These are phyloP conservation scores for Wallacemonas sp. DNA, from an alignment of 208 protist genomes.

Conservation along the genomic window DNA sequence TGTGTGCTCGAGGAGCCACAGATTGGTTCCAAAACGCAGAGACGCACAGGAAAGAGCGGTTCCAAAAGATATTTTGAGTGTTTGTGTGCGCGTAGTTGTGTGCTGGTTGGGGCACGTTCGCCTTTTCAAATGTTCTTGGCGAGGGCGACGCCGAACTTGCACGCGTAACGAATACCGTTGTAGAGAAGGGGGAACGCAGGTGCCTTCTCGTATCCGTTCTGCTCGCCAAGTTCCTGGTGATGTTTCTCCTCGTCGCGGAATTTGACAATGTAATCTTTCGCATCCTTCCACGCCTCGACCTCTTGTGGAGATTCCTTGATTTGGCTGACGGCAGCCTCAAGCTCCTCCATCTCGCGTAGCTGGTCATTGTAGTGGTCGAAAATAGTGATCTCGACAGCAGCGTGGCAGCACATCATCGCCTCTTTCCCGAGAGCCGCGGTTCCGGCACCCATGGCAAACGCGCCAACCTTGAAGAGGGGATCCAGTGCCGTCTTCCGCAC, in stretches of 20 bases:
- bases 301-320: slow-evolving; percentile 35
- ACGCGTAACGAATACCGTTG: slow-evolving; percentile 77
- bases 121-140: slow-evolving; percentile 59
- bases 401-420: slow-evolving; percentile 90
- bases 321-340: slow-evolving; percentile 35
- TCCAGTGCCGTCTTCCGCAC: slow-evolving; percentile 67
- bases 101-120: too few species aligned
- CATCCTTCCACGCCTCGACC: slow-evolving; percentile 51
- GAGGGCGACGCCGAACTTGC: slow-evolving; percentile 66
- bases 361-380: slow-evolving; percentile 90
- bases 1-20: too few species aligned
- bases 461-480: slow-evolving; percentile 71
- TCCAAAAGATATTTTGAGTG: too few species aligned
- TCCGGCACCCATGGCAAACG: slow-evolving; percentile 69
- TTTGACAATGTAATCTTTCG: slow-evolving; percentile 75
- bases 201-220: slow-evolving; percentile 73
- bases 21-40: too few species aligned
- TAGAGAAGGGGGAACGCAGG: slow-evolving; percentile 78
- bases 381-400: slow-evolving; percentile 85
- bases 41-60: too few species aligned
- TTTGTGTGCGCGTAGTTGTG: too few species aligned
- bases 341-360: slow-evolving; percentile 68
- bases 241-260: slow-evolving; percentile 88
- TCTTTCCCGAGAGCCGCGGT: slow-evolving; percentile 81
- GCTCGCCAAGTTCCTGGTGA: slow-evolving; percentile 82